Evolutionary conservation across 495 filamentous ascomycete genomes (phyloP), one percentile per base, ranked within the genome.

Genomic region (Neurospora sp.): DNA sequence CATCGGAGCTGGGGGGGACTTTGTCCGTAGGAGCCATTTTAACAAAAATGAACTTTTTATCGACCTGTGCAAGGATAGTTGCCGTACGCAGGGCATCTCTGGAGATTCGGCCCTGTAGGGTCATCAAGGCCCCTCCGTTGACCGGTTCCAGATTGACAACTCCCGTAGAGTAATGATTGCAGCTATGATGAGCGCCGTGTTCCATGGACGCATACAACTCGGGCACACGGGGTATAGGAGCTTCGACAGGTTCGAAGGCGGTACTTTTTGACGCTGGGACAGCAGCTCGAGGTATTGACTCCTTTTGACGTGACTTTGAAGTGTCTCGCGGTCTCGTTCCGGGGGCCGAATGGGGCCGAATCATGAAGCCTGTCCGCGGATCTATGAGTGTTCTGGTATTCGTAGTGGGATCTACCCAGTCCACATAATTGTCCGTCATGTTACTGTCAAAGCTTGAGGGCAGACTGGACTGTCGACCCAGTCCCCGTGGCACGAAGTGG

Each of bases 11-110:
- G 3, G 10, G 35, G 18, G 6, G 16, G 53, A 65, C 14, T n/a
- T 20, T 42, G 27, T 68, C 12, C 68, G 77, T 37, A 18, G 73
- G 75, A 45, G 92, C 82, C 74, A 65, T 6, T 65, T 88, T 92
- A 31, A 87, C 85, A 4, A 99, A 82, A 59, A 99, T 93, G 78
- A 94, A 99, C 80, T 99, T 99, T 20, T 81, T 86, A 76, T 98
- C 95, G 0, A 98, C 91, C 75, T 99, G 96, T 0, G 88, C 87
- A 42, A 99, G 87, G 6, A 97, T 83, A 68, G 86, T 79, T 4
- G 92, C 91, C 10, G 79, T 78, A 22, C 79, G 79, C n/a, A 99
- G 85, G 5, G 86, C 86, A 12, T 83, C 73, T 74, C 91, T 94
- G 2, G 88, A 92, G 8, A 99, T 80, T 68, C 90, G 90, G 10